Conservation (phyloP, 1,139 yeast genomes). For the Candida tetrigidarum region DNA sequence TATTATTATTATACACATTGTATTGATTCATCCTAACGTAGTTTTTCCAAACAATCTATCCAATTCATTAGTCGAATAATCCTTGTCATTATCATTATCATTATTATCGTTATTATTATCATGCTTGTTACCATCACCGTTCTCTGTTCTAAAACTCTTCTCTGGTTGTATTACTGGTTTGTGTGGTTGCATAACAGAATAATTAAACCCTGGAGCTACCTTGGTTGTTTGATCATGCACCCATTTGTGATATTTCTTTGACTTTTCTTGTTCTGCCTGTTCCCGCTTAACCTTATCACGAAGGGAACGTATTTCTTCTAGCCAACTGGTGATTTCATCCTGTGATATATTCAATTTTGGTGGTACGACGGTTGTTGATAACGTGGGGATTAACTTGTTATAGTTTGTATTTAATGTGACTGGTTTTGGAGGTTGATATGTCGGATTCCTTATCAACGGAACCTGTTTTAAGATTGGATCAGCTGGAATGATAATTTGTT, state of each 20-base stretch:
- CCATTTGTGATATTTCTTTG: constrained; percentile 35
- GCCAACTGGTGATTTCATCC: constrained; percentile 36
- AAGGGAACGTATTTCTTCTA: constrained; percentile 25
- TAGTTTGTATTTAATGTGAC: constrained; percentile 58
- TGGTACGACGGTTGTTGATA: constrained; percentile 39
- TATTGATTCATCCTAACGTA: constrained; percentile 14
- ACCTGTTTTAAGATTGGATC: constrained; percentile 58
- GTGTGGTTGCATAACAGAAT: constrained; percentile 39
- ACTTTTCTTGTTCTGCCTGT: constrained; percentile 17
- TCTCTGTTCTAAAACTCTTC: constrained; percentile 3
- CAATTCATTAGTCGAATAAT: constrained; percentile 26
- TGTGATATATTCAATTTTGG: constrained; percentile 39
- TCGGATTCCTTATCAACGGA: constrained; percentile 61
- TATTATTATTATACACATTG: too few relatives aligned
- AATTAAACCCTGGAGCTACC: constrained; percentile 50
- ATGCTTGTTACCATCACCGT: constrained; percentile 18
- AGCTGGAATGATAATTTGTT: constrained; percentile 31
- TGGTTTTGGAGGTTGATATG: constrained; percentile 60
- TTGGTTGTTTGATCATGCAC: constrained; percentile 33
- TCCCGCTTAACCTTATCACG: constrained; percentile 18
- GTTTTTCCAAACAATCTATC: constrained; percentile 34
- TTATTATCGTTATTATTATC: constrained; percentile 11
- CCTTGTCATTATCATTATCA: constrained; percentile 10
- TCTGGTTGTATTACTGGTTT: constrained; percentile 12
- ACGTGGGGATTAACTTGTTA: constrained; percentile 41